phyloP scores from a whole-genome alignment of 2,329 filamentous ascomycete species.

The Aureobasidium sp. region DNA sequence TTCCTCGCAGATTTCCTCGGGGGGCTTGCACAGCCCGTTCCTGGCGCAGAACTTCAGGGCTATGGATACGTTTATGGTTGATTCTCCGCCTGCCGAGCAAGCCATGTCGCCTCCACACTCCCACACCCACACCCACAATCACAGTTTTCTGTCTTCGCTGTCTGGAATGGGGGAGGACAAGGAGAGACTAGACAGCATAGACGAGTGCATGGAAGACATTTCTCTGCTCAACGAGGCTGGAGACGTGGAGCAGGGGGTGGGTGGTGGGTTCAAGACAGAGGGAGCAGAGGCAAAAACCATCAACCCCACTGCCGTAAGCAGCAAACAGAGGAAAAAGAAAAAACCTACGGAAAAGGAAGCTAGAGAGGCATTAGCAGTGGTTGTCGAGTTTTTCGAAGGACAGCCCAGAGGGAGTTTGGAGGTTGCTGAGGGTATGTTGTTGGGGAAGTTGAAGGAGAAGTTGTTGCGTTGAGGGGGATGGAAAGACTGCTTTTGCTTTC shows the following conservation, averaged over 20 bases:
- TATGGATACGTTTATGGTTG: constrained; percentile 47
- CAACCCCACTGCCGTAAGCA: background rate
- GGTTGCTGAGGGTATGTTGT: constrained; percentile 64
- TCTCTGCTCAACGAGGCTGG: background rate
- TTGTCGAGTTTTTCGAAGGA: constrained; percentile 72
- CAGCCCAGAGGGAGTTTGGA: constrained; percentile 62
- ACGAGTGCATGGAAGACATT: constrained; percentile 31
- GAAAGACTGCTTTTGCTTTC: no score
- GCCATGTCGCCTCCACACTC: background rate
- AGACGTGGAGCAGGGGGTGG: no score
- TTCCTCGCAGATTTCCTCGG: constrained; percentile 37
- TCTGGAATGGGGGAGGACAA: background rate
- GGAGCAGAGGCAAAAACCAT: background rate
- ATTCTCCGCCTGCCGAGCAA: constrained; percentile 33
- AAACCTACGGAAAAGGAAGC: constrained; percentile 71
- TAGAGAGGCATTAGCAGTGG: constrained; percentile 66
- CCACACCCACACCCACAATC: no score
- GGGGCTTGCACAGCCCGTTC: background rate
- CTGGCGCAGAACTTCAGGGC: constrained; percentile 74
- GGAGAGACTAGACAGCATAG: constrained; percentile 27
- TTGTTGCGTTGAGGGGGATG: constrained; percentile 49
- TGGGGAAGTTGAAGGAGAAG: constrained; percentile 79
- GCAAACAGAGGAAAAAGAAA: constrained; percentile 5
- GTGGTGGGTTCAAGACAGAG: no score
- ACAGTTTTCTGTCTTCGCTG: background rate